A percentile compares a stretch with the other conserved stretches of the same genome.
These are phyloP conservation scores for Quercus cerris DNA, from an alignment of 306 rosid genomes.

Conservation along the genomic window DNA sequence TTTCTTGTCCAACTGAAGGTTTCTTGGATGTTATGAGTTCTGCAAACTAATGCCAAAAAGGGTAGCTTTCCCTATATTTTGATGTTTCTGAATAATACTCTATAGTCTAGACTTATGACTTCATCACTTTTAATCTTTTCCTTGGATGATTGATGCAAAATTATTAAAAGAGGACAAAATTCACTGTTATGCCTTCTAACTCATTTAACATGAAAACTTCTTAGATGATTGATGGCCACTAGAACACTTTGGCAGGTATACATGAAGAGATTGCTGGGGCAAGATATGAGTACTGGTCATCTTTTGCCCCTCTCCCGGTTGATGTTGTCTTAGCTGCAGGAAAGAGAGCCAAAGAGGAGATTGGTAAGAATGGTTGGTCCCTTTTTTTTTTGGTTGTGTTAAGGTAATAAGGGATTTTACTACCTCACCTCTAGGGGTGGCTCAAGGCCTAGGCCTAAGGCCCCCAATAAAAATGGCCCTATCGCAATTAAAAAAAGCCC, in stretches of 20 bases:
- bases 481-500: too few species aligned
- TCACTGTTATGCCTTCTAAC: neutral
- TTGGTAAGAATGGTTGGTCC: conserved; percentile 31
- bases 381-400: neutral
- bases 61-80: neutral
- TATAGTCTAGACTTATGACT: too few species aligned
- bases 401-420: neutral
- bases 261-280: conserved; percentile 77
- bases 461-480: too few species aligned
- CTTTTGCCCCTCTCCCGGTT: conserved; percentile 58
- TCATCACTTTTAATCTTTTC: too few species aligned
- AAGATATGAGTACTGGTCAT: conserved; percentile 74
- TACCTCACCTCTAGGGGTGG: neutral
- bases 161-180: neutral
- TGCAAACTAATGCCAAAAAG: neutral
- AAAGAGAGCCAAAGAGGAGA: conserved; percentile 64
- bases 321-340: conserved; percentile 77
- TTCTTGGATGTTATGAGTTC: neutral
- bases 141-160: too few species aligned
- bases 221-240: conserved; percentile 1
- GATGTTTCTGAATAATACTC: neutral
- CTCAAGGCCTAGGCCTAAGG: too few species aligned
- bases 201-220: neutral
- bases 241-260: conserved; percentile 53
- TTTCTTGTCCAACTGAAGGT: neutral